Evolutionary conservation across 2,329 filamentous ascomycete genomes (phyloP).

Genomic region (Ophiostoma angusticollis): DNA sequence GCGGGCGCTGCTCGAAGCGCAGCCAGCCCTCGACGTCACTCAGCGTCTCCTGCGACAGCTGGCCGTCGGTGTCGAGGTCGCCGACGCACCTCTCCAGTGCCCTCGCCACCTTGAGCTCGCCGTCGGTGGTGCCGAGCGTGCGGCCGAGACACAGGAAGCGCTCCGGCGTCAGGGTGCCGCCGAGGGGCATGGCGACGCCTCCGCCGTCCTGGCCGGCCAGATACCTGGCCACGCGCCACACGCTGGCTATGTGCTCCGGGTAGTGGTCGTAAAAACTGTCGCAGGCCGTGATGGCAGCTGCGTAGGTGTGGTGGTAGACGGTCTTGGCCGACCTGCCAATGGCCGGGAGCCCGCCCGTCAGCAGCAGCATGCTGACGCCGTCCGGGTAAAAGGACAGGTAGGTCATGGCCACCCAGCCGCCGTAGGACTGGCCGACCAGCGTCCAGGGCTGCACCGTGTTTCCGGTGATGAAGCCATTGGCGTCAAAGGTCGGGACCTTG

Average conservation of each 20-base stretch:
- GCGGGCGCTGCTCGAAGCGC: slow-evolving; percentile 13
- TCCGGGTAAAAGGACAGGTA: slow-evolving; percentile 56
- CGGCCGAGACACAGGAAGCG: slow-evolving; percentile 14
- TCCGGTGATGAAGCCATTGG: too few relatives aligned
- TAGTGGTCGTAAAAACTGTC: slow-evolving; percentile 52
- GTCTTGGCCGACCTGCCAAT: slow-evolving; percentile 45
- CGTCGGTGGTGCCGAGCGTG: slow-evolving; percentile 11
- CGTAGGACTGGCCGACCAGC: slow-evolving; percentile 59
- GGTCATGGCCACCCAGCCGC: slow-evolving; percentile 57
- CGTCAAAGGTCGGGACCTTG: slow-evolving; percentile 8
- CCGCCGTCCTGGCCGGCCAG: not conserved
- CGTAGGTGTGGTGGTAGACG: slow-evolving; percentile 47
- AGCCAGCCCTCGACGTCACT: slow-evolving; percentile 8
- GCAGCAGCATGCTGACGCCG: slow-evolving; percentile 49
- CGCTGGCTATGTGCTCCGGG: slow-evolving; percentile 42
- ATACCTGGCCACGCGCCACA: slow-evolving; percentile 1
- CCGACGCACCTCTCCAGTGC: not conserved
- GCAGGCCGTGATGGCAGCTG: slow-evolving; percentile 46
- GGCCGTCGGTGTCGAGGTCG: not conserved
- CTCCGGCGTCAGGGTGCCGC: slow-evolving; percentile 8
- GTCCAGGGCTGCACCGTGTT: slow-evolving; percentile 51
- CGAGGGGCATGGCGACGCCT: slow-evolving; percentile 1
- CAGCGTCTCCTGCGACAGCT: not conserved
- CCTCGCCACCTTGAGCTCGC: slow-evolving; percentile 1
- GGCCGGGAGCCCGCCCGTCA: slow-evolving; percentile 55